These are phyloP conservation scores for Candida tibetensis DNA, from an alignment of 805 yeast species.

Conservation along the genomic window DNA sequence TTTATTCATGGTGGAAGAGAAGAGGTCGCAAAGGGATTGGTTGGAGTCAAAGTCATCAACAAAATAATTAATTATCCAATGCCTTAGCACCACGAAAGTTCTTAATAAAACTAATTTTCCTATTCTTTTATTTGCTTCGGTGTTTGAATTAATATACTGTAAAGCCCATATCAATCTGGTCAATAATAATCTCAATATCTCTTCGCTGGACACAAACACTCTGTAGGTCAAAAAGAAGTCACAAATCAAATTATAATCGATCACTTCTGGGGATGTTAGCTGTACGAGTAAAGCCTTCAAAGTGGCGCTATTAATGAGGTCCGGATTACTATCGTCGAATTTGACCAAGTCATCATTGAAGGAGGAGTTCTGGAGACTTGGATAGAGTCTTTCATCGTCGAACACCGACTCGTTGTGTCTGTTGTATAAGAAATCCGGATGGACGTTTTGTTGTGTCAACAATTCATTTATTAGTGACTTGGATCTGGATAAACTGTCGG, in stretches of 20 bases:
- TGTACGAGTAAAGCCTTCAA: slow-evolving; percentile 52
- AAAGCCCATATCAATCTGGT: slow-evolving; percentile 74
- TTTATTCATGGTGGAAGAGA: slow-evolving; percentile 50
- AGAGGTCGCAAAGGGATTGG: slow-evolving; percentile 31
- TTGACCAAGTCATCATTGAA: slow-evolving; percentile 24
- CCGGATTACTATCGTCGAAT: slow-evolving; percentile 33
- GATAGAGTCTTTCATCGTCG: slow-evolving; percentile 36
- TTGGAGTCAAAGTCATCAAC: slow-evolving; percentile 63
- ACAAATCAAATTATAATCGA: slow-evolving; percentile 74
- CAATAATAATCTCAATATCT: slow-evolving; percentile 58
- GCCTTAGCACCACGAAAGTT: slow-evolving; percentile 82
- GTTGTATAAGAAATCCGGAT: slow-evolving; percentile 29
- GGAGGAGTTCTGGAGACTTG: slow-evolving; percentile 21
- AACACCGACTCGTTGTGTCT: slow-evolving; percentile 36
- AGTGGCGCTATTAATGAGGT: slow-evolving; percentile 36
- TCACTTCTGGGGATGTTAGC: slow-evolving; percentile 65
- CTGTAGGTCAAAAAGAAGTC: slow-evolving; percentile 88
- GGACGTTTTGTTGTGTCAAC: slow-evolving; percentile 12
- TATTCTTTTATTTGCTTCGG: slow-evolving; percentile 28
- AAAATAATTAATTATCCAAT: slow-evolving; percentile 87
- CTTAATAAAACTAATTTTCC: slow-evolving; percentile 73
- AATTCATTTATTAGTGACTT: background rate
- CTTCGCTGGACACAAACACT: slow-evolving; percentile 56
- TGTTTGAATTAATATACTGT: slow-evolving; percentile 34
- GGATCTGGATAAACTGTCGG: slow-evolving; percentile 1